Conservation (phyloP, 371 early-diverging fungal species). For the Mucor velutinosus region DNA sequence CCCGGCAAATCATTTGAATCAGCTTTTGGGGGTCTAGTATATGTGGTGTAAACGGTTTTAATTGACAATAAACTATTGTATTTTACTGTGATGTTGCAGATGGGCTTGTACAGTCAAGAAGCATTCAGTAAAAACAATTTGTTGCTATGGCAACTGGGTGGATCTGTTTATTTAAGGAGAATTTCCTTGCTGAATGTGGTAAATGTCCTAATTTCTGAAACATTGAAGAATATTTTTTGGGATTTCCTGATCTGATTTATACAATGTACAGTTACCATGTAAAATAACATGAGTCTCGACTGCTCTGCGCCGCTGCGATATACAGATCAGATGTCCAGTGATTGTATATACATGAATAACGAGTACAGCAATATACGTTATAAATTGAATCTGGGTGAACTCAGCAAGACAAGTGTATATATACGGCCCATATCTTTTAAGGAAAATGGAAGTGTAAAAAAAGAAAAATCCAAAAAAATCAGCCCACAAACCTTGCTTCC, state of each 20-base stretch:
- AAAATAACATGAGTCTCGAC: not conserved
- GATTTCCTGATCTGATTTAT: not conserved
- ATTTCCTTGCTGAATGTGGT: not conserved
- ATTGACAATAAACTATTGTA: not conserved
- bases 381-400: not conserved
- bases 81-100: not conserved
- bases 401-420: slow-evolving; percentile 2
- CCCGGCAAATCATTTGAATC: not conserved
- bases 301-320: not conserved
- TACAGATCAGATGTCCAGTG: not conserved
- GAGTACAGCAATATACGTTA: not conserved
- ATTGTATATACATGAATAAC: not conserved
- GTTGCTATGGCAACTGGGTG: not conserved
- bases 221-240: not conserved
- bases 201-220: not conserved
- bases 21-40: not conserved
- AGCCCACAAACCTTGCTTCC: slow-evolving; percentile 14
- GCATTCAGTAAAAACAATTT: not conserved
- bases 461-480: slow-evolving; percentile 10
- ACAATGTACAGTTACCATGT: not conserved
- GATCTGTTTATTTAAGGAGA: not conserved
- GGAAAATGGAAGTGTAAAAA: not conserved
- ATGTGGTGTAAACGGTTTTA: too few species aligned
- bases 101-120: not conserved
- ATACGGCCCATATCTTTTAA: not conserved